Percentiles rank a stretch among this genome's conserved stretches.
Evolutionary conservation across 306 rosid genomes (phyloP).

Genomic region (Fagus sylvatica): DNA sequence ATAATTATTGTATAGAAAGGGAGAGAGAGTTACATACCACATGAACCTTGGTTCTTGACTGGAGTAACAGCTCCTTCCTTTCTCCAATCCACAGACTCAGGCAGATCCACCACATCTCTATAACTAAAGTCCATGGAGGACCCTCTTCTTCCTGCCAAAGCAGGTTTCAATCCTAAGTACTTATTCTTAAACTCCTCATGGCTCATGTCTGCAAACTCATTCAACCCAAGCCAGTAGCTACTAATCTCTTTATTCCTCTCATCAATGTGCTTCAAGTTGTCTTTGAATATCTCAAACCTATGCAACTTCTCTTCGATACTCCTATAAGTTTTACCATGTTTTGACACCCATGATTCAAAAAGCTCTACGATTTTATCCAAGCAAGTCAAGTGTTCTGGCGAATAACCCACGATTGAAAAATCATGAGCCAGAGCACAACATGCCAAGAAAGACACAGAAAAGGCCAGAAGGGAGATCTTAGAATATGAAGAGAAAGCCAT

Average conservation of each 20-base stretch:
- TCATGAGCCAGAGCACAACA: conserved; percentile 40
- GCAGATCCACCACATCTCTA: conserved; percentile 47
- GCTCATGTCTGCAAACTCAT: conserved; percentile 72
- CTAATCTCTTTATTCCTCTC: conserved; percentile 50
- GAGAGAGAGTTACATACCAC: conserved; percentile 44
- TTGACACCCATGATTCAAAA: conserved; percentile 67
- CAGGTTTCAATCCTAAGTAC: conserved; percentile 53
- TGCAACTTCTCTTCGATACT: conserved; percentile 61
- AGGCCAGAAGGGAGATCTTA: conserved; percentile 25
- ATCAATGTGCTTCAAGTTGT: conserved; percentile 65
- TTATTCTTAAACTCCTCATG: conserved; percentile 57
- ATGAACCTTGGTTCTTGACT: conserved; percentile 74
- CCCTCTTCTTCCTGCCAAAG: conserved; percentile 25
- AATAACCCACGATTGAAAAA: conserved; percentile 66
- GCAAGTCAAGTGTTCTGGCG: conserved; percentile 58
- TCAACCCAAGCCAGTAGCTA: conserved; percentile 72
- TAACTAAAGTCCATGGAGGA: conserved; percentile 46
- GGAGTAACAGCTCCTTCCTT: conserved; percentile 69
- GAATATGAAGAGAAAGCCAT: conserved; percentile 42
- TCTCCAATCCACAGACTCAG: conserved; percentile 78
- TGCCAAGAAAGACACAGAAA: conserved; percentile 17
- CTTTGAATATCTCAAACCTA: conserved; percentile 70
- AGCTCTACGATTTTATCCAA: conserved; percentile 57
- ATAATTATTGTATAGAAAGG: not conserved
- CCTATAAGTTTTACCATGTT: conserved; percentile 53